Base-by-base conservation (phyloP, 2,329 filamentous ascomycete species). In the Ophioceras dolichostomum region DNA sequence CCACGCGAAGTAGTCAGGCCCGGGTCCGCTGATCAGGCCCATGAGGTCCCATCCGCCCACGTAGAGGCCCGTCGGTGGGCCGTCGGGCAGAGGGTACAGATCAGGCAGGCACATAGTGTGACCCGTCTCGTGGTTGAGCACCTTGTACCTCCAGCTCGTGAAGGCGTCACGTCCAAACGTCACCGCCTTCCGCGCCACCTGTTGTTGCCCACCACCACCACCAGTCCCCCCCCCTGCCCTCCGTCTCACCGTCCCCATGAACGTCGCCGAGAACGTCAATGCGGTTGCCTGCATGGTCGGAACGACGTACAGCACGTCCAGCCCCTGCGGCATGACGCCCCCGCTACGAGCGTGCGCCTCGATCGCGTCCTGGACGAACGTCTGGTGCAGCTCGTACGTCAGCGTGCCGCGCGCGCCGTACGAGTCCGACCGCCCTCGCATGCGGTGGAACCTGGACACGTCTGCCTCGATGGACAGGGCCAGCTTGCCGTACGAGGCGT, bases 91-190 rank as follows among this genome's bases (percentile, higher is more conserved):
- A 1, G 58, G 56, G 40, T 61, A 61, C 34, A 54, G 47, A 34
- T 61, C 58, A 1, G 58, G 55, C 34, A 61, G 40, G 37, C 58
- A 58, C 45, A 61, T 57, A 4, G 58, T 42, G 34, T 61, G 58
- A 5, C 57, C 57, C 0, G 54, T 57, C 49, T 61, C 57, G 20
- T 61, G 57, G 44, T 59, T 59, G 7, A 60, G 39, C 5, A 52
- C 50, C 37, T 57, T 57, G 33, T 41, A 55, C 13, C 50, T 48
- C 57, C 55, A 60, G 0, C 42, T 41, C 10, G 36, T 32, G 37
- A 52, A 59, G 0, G 49, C 47, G 29, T 61, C 56, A 3, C 44
- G 34, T 1, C 57, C 57, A 26, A 59, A 49, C 0, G 54, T 58
- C 3, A 57, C 50, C n/a, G 49, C 43, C 40, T 54, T 57, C 18